Evolutionary conservation across 106 monocot species (phyloP).

Genomic region (Dendrobium chrysotoxum): DNA sequence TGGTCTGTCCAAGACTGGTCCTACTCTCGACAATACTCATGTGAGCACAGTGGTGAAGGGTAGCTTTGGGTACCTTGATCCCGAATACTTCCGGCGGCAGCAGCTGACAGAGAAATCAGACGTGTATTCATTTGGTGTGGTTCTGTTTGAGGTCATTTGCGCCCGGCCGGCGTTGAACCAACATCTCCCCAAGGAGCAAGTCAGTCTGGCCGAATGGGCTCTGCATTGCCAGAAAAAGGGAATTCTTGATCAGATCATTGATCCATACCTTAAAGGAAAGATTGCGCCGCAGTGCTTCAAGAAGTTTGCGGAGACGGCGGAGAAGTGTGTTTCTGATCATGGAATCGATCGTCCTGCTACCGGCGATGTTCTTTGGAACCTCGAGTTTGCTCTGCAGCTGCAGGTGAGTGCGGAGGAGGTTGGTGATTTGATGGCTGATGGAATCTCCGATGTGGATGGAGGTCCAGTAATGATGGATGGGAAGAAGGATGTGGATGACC

Average conservation of each 20-base stretch:
- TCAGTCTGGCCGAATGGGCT: conserved; percentile 75
- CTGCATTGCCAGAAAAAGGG: conserved; percentile 67
- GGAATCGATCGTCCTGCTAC: conserved; percentile 65
- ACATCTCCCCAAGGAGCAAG: conserved; percentile 56
- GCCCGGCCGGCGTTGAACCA: conserved; percentile 51
- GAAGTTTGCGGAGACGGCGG: conserved; percentile 73
- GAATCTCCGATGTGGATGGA: conserved; percentile 11
- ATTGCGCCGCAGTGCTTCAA: conserved; percentile 53
- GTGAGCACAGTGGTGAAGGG: conserved; percentile 88
- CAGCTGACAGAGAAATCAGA: conserved; percentile 85
- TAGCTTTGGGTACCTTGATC: conserved; percentile 81
- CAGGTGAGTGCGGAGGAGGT: conserved; percentile 42
- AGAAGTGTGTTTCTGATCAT: conserved; percentile 62
- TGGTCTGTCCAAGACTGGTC: conserved; percentile 66
- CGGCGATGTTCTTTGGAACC: conserved; percentile 86
- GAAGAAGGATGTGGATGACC: conserved; percentile 22
- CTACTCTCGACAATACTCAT: conserved; percentile 45
- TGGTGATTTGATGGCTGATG: conserved; percentile 15
- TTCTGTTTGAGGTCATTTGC: conserved; percentile 74
- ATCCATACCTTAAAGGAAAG: conserved; percentile 51
- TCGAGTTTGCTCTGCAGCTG: conserved; percentile 77
- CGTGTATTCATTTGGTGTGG: conserved; percentile 78
- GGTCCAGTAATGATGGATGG: conserved; percentile 9
- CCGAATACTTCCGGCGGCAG: conserved; percentile 72
- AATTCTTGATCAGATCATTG: conserved; percentile 54